Base-by-base conservation (phyloP, 1,139 yeast species). In the Taiozyma sp. region DNA sequence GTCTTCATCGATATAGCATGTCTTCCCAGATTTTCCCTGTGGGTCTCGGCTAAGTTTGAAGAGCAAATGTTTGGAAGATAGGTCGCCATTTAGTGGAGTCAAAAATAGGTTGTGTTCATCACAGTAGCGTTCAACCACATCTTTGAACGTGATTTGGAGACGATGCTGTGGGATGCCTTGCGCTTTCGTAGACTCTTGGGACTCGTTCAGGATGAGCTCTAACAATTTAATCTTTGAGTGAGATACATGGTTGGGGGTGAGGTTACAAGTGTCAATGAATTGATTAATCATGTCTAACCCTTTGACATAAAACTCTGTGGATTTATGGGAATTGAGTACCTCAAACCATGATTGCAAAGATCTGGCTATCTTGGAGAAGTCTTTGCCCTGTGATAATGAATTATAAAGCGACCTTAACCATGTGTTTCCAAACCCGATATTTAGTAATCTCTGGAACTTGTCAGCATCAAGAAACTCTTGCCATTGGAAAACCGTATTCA, bases 71-170 rank as follows among this genome's bases (percentile, higher is more conserved):
- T 75, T 74, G 16, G 56, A 43, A 4, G 54, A 43, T 4, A 55
- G 27, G 43, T 55, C 54, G 36, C 49, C 54, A 38, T 53, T 56
- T 29, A 58, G 36, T 2, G 62, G 49, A 7, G 50, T 54, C 32
- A 70, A 47, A 10, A 64, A 49, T 19, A 66, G 56, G 5, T 68
- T 67, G 44, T 70, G 59, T 8, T 57, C 59, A 40, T 59, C 60
- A 48, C 74, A 70, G 51, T 63, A 70, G 34, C 65, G 79, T 50
- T 78, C 81, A 10, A 81, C 72, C 30, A 81, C 75, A 30, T 79
- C 82, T 53, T 71, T 76, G 60, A 78, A 76, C 0, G 80, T 66
- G 19, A 69, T 58, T 19, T 58, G 60, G 1, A 69, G 57, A 38
- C 61, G 65, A 12, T 67, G 60, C 24, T 61, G 45, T 3, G 75